These are phyloP conservation scores for Colletotrichum scovillei DNA, from an alignment of 2,329 filamentous ascomycete genomes.

Conservation along the genomic window DNA sequence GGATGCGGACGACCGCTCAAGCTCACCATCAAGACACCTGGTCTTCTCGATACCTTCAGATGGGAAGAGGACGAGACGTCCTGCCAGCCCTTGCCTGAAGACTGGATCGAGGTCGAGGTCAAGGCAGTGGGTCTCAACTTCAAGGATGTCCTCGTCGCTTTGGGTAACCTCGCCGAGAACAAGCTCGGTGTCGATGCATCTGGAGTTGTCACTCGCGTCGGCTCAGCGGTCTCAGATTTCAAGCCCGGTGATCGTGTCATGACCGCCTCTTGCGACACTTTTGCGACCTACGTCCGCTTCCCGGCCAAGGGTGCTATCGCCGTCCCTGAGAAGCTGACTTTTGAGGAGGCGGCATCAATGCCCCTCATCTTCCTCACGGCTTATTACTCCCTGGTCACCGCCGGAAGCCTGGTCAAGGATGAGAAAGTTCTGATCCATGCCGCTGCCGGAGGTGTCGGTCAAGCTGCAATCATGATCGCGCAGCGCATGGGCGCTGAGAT, in stretches of 20 bases:
- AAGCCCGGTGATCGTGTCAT: conserved; percentile 45
- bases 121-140: conserved; percentile 43
- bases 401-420: conserved; percentile 45
- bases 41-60: conserved; percentile 41
- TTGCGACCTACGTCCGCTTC: conserved; percentile 40
- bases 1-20: conserved; percentile 33
- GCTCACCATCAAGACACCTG: conserved; percentile 38
- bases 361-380: conserved; percentile 45
- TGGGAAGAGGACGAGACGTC: conserved; percentile 38
- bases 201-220: conserved; percentile 47
- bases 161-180: conserved; percentile 39
- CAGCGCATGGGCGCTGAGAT: conserved; percentile 52
- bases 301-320: conserved; percentile 40
- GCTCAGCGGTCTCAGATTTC: conserved; percentile 42
- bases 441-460: conserved; percentile 51
- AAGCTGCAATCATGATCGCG: conserved; percentile 52
- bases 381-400: conserved; percentile 41
- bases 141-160: conserved; percentile 42
- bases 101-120: conserved; percentile 41
- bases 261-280: conserved; percentile 37
- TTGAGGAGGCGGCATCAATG: conserved; percentile 50
- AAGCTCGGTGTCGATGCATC: conserved; percentile 46
- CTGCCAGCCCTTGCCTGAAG: conserved; percentile 16
- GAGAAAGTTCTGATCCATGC: conserved; percentile 54
- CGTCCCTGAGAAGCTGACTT: conserved; percentile 51